Evolutionary conservation across 371 early-diverging fungal species (phyloP).

Genomic region (Haplosporangium sp.): DNA sequence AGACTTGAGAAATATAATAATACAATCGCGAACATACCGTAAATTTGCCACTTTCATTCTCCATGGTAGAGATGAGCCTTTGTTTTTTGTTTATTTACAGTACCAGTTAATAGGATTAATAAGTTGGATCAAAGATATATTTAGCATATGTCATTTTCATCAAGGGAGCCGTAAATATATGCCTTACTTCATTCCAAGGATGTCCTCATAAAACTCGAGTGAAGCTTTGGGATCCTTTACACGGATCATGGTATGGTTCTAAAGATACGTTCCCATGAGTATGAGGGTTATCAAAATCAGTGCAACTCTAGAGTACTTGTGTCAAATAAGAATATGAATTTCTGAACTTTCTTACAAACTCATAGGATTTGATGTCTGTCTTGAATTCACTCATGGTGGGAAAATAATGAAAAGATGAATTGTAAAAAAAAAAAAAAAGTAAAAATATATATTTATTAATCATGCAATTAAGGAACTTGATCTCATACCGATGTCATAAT

Average conservation of each 20-base stretch:
- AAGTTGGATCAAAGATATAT: neutral
- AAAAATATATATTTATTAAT: neutral
- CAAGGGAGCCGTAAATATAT: neutral
- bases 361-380: conserved; percentile 49
- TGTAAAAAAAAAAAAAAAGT: neutral
- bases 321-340: neutral
- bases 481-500: too few species aligned
- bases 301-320: neutral
- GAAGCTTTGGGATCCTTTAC: conserved; percentile 86
- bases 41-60: conserved; percentile 76
- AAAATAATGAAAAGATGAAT: neutral
- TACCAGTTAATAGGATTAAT: neutral
- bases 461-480: too few species aligned
- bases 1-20: neutral
- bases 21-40: conserved; percentile 58
- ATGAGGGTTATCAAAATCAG: neutral
- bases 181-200: conserved; percentile 86
- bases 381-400: conserved; percentile 45
- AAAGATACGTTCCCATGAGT: neutral
- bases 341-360: conserved; percentile 29
- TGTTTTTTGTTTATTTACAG: neutral
- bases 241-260: conserved; percentile 83
- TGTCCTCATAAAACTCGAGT: conserved; percentile 79
- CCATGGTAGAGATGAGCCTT: conserved; percentile 69
- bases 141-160: neutral